Percentiles rank a stretch among this genome's conserved stretches.
Conservation (phyloP, 306 rosid species). For the Oemleria cerasiformis region DNA sequence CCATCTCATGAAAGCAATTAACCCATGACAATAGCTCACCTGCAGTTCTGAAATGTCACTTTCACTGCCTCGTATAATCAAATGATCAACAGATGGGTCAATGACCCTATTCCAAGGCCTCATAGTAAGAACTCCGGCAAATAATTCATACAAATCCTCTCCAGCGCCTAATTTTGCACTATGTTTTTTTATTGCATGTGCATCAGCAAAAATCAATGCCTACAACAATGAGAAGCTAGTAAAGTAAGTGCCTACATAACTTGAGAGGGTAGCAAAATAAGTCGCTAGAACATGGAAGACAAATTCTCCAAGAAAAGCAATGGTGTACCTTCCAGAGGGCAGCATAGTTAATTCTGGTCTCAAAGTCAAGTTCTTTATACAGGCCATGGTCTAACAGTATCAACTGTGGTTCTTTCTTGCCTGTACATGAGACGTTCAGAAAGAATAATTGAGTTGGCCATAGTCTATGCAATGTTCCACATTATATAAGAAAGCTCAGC, state of each 20-base stretch:
- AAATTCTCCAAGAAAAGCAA: neutral
- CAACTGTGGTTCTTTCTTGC: constrained; percentile 89
- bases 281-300: constrained; percentile 1
- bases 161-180: constrained; percentile 96
- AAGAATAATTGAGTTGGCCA: neutral
- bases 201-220: constrained; percentile 83
- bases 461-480: neutral
- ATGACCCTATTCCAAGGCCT: constrained; percentile 92
- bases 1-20: neutral
- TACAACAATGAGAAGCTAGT: constrained; percentile 12
- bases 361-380: constrained; percentile 81
- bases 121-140: constrained; percentile 96
- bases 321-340: constrained; percentile 76
- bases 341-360: constrained; percentile 81
- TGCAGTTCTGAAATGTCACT: constrained; percentile 79
- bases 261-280: constrained; percentile 7
- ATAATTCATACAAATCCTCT: constrained; percentile 84
- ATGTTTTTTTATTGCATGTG: constrained; percentile 71
- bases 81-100: constrained; percentile 80
- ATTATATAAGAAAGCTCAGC: neutral
- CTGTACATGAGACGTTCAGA: constrained; percentile 34
- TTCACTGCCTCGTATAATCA: constrained; percentile 68
- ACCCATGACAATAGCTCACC: constrained; percentile 47
- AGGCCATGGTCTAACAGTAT: constrained; percentile 92
- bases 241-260: neutral